These are phyloP conservation scores for Bolboschoenoplectus hybrid DNA, from an alignment of 202 grass and related monocot genomes.

Conservation along the genomic window DNA sequence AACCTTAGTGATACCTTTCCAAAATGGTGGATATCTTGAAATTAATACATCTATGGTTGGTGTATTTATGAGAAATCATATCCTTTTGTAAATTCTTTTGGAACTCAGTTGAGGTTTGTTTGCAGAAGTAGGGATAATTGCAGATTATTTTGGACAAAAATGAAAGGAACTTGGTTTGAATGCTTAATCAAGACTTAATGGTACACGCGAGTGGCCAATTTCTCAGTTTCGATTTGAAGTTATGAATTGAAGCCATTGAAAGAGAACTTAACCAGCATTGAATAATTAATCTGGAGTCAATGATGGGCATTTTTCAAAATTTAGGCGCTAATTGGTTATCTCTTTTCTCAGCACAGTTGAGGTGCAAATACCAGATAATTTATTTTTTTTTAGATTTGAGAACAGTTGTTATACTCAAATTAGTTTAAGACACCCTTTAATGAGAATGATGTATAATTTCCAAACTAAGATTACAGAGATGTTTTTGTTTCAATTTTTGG, in stretches of 20 bases:
- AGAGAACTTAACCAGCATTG: no score
- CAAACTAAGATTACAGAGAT: no score
- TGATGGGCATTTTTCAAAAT: neutral
- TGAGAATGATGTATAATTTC: no score
- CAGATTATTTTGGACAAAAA: neutral
- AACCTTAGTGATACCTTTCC: no score
- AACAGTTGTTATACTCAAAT: neutral
- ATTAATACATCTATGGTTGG: no score
- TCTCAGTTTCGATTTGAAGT: no score
- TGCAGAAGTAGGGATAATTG: no score
- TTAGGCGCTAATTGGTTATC: neutral
- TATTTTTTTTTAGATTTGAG: neutral
- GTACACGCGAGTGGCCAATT: no score
- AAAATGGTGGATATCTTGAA: neutral
- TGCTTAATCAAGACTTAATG: neutral
- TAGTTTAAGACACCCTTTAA: neutral
- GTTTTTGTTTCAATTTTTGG: no score
- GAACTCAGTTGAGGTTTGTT: neutral
- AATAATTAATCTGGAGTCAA: neutral
- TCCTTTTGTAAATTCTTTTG: neutral
- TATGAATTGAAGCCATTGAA: no score
- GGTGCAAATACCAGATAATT: neutral
- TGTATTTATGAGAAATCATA: neutral
- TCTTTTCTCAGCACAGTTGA: neutral
- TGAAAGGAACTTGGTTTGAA: neutral